Base-by-base conservation (phyloP, 805 yeast species). In the Wickerhamomyces bisporus region DNA sequence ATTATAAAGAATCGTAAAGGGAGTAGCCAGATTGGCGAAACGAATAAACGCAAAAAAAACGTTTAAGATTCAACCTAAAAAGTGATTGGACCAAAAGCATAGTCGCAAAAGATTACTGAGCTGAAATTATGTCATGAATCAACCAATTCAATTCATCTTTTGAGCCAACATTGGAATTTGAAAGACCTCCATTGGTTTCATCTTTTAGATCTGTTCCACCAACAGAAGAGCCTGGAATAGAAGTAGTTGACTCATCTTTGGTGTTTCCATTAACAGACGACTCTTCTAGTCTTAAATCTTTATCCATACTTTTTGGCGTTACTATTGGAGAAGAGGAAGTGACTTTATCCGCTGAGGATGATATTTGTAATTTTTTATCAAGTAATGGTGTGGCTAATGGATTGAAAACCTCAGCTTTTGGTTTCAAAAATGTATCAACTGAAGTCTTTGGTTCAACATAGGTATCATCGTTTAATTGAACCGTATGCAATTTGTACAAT, bases 111-210 rank as follows among this genome's bases (percentile, higher is more conserved):
- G n/a, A n/a, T 40, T 36, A 49, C 34, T 46, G 46, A 15, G 44
- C 39, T 34, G 31, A 42, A 37, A 47, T 50, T 36, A 83, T 70
- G 48, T 81, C 89, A 58, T 77, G 80, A 26, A 84, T 68, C 37
- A 83, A 62, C 85, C 86, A 77, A 47, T 78, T 75, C 44, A 84
- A 62, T 53, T 84, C 94, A 39, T 81, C 83, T 26, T 76, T 72
- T 0, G 79, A 68, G 6, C 85, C 85, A 32, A 71, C 60, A 48
- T 75, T 73, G 2, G 26, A 15, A 6, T 26, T 18, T 12, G 30
- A 21, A 21, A 10, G 10, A 7, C 24, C 24, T 7, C 24, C 10
- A 21, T 30, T 21, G 24, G 10, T 21, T 17, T 27, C 32, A 5
- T 28, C 26, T 5, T 16, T 12, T 15, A 28, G 30, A 7, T 5